phyloP scores from a whole-genome alignment of 1,284 basidiomycete species.

The Vanrija pseudolonga region DNA sequence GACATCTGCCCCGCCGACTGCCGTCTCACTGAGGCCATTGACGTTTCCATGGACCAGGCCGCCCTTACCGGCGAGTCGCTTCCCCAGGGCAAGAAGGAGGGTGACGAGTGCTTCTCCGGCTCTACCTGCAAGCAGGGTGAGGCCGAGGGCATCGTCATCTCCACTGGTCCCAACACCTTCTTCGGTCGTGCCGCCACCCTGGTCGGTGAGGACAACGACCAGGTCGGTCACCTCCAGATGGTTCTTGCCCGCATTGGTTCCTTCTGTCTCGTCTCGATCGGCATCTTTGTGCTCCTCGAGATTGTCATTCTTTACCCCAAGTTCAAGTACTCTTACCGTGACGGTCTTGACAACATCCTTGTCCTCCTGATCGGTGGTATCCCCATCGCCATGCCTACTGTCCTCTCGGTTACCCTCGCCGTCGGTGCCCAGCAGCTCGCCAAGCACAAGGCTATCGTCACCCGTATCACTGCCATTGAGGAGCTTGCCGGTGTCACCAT shows the following conservation, averaged over 20 bases:
- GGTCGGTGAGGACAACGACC: slow-evolving; percentile 92
- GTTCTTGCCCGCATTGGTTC: slow-evolving; percentile 93
- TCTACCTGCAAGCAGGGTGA: slow-evolving; percentile 97
- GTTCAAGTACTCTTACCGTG: slow-evolving; percentile 84
- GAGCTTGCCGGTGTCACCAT: slow-evolving; percentile 96
- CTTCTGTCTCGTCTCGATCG: slow-evolving; percentile 90
- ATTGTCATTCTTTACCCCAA: slow-evolving; percentile 83
- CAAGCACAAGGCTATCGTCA: slow-evolving; percentile 98
- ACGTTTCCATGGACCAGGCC: slow-evolving; percentile 94
- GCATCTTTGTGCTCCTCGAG: slow-evolving; percentile 86
- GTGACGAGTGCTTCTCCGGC: slow-evolving; percentile 95
- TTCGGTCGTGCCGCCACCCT: slow-evolving; percentile 93
- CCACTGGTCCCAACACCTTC: slow-evolving; percentile 92
- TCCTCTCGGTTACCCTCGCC: slow-evolving; percentile 91
- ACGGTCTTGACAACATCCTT: slow-evolving; percentile 92
- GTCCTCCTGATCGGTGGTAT: slow-evolving; percentile 98
- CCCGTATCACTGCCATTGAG: slow-evolving; percentile 96
- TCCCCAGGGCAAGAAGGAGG: slow-evolving; percentile 81
- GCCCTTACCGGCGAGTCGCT: slow-evolving; percentile 95
- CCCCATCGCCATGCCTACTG: slow-evolving; percentile 97
- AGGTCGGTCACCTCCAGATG: slow-evolving; percentile 95
- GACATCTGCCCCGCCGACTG: slow-evolving; percentile 94
- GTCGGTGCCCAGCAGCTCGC: slow-evolving; percentile 97
- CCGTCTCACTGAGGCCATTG: slow-evolving; percentile 89
- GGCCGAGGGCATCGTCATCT: slow-evolving; percentile 94